Base-by-base conservation (phyloP, 2,329 filamentous ascomycete genomes). In the Exutisphaerella laricina region DNA sequence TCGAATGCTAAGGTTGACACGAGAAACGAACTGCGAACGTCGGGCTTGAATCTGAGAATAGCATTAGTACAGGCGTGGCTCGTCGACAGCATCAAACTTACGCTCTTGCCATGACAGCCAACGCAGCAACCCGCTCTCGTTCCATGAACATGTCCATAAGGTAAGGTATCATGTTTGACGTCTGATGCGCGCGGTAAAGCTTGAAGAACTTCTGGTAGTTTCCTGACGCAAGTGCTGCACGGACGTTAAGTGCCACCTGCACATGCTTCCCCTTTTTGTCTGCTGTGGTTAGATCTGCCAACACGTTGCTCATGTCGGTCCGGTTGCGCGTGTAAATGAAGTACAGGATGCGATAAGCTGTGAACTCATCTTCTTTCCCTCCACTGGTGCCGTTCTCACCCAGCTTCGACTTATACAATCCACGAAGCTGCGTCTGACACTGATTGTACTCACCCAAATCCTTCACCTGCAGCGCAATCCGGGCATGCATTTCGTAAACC, bases 371-470 rank as follows among this genome's bases (percentile, higher is more conserved):
- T 63, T 86, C 81, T 67, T 89, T 88, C 60, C 90, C 90, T 63
- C 87, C 87, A 36, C 52, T 55, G 22, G 43, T 46, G 35, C 52
- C 52, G 68, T 89, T 88, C 60, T 89, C 92, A 63, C 87, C 87
- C 65, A 95, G 73, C 56, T 86, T 85, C 71, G 87, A 79, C 66
- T 80, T 79, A 70, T 98, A 97, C 60, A 98, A 74, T 54, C 85
- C 88, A 68, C 88, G 87, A 64, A 98, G 76, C 72, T 98, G 92
- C 61, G 92, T 97, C 74, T 98, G 92, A 70, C 92, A 98, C 78
- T 98, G 92, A 74, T 98, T 98, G 92, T 98, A 98, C 92, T 98
- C 92, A 98, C 92, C 90, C 74, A 97, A 80, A 75, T 98, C 92
- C 70, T 86, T 88, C 78, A 94, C 96, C 70, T 98, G 90, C 68